Base-by-base conservation (phyloP, 192 early-diverging fungal genomes). In the Backusella tarrabulga region DNA sequence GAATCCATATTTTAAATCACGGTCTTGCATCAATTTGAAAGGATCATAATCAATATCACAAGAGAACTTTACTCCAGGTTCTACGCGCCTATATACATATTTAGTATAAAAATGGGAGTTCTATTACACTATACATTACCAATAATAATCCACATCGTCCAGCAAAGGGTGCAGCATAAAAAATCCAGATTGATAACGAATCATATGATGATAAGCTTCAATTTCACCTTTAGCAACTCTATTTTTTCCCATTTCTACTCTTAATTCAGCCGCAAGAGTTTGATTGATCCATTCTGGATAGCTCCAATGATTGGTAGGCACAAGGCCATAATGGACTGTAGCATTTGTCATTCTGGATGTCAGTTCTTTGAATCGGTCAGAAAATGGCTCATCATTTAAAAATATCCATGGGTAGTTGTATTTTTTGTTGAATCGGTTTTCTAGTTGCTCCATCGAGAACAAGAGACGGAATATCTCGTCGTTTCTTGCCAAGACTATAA, bases 11-110 rank as follows among this genome's bases (percentile, higher is more conserved):
- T 91, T 93, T 75, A 92, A 91, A 74, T 91, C 87, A 71, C 91
- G 85, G 36, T 90, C 85, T 36, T 92, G 86, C 93, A 97, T 94
- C 68, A 83, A 90, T 67, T 87, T 68, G 82, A 97, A 97, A 32
- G 94, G 94, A 78, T 97, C 96, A 80, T 94, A 91, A 50, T 90
- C 83, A 26, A 97, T 88, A 76, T 95, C 90, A 80, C 96, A 97
- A 67, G 83, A 89, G 79, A 92, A 97, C 72, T 92, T 82, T 23
- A 95, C 96, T 70, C 88, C 91, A 12, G 95, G 95, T 77, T 97
- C 95, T 46, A 97, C 89, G 15, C 95, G 87, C 80, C 80, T 6
- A 44, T 9, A 46, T 32, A 46, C 34, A n/a, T 56, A 23, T 34
- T 67, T 44, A 21, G 21, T 7, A 11, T 32, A 21, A 42, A 32